Conservation (phyloP, 768 basidiomycete species). For the Pleurotus djamor region DNA sequence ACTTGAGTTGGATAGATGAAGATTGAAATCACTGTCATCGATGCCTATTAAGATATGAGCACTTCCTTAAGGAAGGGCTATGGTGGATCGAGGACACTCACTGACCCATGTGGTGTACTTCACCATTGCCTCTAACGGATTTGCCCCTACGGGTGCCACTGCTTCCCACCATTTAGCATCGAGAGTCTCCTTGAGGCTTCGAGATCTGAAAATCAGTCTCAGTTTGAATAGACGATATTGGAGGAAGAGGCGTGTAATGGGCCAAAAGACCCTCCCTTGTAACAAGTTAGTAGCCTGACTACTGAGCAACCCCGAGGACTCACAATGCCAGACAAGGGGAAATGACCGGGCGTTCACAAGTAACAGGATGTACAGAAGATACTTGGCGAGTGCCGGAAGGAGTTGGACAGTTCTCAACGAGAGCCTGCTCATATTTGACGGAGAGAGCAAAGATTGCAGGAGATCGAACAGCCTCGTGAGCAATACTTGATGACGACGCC, state of each 20-base stretch:
- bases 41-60: slow-evolving; percentile 36
- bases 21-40: slow-evolving; percentile 74
- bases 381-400: slow-evolving; percentile 26
- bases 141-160: slow-evolving; percentile 49
- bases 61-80: background rate
- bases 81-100: slow-evolving; percentile 27
- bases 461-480: no score
- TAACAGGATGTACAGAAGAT: slow-evolving; percentile 42
- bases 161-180: slow-evolving; percentile 44
- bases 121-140: slow-evolving; percentile 48
- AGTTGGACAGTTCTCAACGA: background rate
- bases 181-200: slow-evolving; percentile 23
- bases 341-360: slow-evolving; percentile 60
- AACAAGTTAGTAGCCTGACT: no score
- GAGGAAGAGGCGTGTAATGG: slow-evolving; percentile 33
- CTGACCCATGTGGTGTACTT: slow-evolving; percentile 53
- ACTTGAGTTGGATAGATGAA: slow-evolving; percentile 79
- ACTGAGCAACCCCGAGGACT: slow-evolving; percentile 20
- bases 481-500: no score
- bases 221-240: slow-evolving; percentile 27
- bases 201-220: slow-evolving; percentile 34
- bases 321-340: slow-evolving; percentile 70
- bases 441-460: no score
- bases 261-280: slow-evolving; percentile 53
- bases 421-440: no score